Conservation (phyloP, 2,329 filamentous ascomycete genomes). For the Thelonectria rubi region DNA sequence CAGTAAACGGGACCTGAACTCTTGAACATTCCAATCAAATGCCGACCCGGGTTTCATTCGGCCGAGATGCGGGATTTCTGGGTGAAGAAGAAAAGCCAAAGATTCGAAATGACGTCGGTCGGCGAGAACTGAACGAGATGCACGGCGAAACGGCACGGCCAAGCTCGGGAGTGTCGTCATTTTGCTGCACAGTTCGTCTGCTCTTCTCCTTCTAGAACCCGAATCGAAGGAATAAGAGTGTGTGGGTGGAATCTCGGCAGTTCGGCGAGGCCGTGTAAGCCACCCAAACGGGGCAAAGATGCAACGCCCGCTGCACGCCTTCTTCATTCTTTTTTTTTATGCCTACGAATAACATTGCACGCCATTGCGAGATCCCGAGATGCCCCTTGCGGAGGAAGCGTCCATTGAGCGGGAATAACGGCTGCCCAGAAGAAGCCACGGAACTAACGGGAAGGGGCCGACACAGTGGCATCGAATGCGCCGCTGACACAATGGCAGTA, state of each 20-base stretch:
- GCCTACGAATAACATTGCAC: not conserved
- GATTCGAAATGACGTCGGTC: not conserved
- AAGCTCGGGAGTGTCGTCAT: not conserved
- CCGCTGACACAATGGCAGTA: not conserved
- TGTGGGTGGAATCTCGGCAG: not conserved
- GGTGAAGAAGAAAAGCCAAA: too few relatives aligned
- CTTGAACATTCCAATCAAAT: too few relatives aligned
- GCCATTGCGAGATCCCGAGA: not conserved
- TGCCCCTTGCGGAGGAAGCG: not conserved
- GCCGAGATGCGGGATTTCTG: too few relatives aligned
- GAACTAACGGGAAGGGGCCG: not conserved
- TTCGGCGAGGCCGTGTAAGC: not conserved
- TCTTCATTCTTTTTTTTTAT: not conserved
- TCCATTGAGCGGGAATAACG: not conserved
- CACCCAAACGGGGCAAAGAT: too few relatives aligned
- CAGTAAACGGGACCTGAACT: too few relatives aligned
- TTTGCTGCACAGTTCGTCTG: not conserved
- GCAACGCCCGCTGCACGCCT: too few relatives aligned
- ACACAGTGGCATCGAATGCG: not conserved
- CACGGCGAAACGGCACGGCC: not conserved
- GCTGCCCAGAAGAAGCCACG: too few relatives aligned
- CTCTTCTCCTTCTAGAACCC: not conserved
- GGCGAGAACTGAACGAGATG: not conserved
- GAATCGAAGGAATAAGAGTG: not conserved
- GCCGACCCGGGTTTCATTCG: too few relatives aligned